phyloP scores from a whole-genome alignment of 1,139 yeast genomes.

The Suhomyces kunorum region DNA sequence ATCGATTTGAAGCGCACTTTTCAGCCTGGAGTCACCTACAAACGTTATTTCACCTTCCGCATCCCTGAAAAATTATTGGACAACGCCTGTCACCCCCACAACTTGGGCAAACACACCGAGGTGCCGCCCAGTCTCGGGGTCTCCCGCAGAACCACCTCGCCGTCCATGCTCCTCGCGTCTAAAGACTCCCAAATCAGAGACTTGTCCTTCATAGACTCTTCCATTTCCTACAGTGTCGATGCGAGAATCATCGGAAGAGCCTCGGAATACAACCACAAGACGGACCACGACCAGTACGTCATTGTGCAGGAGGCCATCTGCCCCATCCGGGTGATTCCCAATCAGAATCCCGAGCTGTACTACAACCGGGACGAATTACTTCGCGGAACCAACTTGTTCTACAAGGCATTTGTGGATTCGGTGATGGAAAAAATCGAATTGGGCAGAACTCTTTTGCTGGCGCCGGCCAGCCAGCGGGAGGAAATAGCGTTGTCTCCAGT shows the following conservation, averaged over 20 bases:
- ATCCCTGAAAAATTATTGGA: slow-evolving; percentile 44
- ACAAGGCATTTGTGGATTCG: slow-evolving; percentile 39
- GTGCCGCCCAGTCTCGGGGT: slow-evolving; percentile 44
- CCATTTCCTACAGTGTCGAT: slow-evolving; percentile 38
- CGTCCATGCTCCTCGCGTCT: slow-evolving; percentile 24
- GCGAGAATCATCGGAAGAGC: slow-evolving; percentile 47
- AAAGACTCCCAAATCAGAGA: slow-evolving; percentile 31
- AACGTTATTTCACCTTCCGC: slow-evolving; percentile 45
- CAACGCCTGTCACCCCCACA: slow-evolving; percentile 39
- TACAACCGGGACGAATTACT: slow-evolving; percentile 22
- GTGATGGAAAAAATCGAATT: slow-evolving; percentile 33
- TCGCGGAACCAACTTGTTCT: slow-evolving; percentile 31
- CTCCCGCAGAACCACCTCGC: slow-evolving; percentile 20
- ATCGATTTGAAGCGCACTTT: slow-evolving; percentile 35
- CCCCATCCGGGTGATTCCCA: slow-evolving; percentile 43
- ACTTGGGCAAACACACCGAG: slow-evolving; percentile 35
- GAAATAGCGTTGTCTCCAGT: slow-evolving; percentile 18
- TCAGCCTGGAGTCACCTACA: slow-evolving; percentile 36
- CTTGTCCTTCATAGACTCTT: slow-evolving; percentile 37
- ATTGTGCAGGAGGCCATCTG: slow-evolving; percentile 38
- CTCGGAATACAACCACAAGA: slow-evolving; percentile 30
- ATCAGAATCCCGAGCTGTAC: slow-evolving; percentile 25
- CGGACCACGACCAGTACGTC: slow-evolving; percentile 35
- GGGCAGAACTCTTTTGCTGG: slow-evolving; percentile 25
- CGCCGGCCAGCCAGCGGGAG: slow-evolving; percentile 10